These are phyloP conservation scores for Talaromyces nanjingensis DNA, from an alignment of 495 filamentous ascomycete genomes.

Conservation along the genomic window DNA sequence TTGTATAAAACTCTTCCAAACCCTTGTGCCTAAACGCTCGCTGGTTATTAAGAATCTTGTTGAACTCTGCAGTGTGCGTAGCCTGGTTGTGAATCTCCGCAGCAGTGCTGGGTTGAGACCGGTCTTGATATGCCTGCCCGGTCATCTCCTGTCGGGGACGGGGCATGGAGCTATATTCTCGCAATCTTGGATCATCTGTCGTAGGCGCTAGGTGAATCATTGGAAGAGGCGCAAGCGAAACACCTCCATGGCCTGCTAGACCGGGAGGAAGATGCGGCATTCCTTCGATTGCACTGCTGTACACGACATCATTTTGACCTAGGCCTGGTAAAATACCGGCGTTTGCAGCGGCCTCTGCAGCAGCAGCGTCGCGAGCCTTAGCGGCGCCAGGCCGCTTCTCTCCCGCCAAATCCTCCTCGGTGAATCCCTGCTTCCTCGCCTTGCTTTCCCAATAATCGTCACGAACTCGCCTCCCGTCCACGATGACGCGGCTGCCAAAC, in stretches of 20 bases:
- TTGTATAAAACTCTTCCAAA: slow-evolving; percentile 68
- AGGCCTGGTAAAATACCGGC: slow-evolving; percentile 45
- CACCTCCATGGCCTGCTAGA: slow-evolving; percentile 45
- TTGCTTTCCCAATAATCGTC: slow-evolving; percentile 99
- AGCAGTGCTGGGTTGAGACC: slow-evolving; percentile 68
- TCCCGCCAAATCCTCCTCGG: slow-evolving; percentile 90
- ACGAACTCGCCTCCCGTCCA: slow-evolving; percentile 79
- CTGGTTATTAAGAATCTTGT: slow-evolving; percentile 69
- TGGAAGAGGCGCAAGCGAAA: slow-evolving; percentile 63
- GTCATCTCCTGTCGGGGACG: slow-evolving; percentile 85
- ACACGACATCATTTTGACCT: slow-evolving; percentile 69
- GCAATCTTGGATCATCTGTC: slow-evolving; percentile 66
- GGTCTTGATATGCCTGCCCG: slow-evolving; percentile 83
- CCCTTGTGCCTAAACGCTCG: slow-evolving; percentile 68
- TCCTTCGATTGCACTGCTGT: slow-evolving; percentile 65
- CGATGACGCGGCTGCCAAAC: slow-evolving; percentile 93
- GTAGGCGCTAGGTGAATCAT: slow-evolving; percentile 78
- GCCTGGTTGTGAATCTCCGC: slow-evolving; percentile 86
- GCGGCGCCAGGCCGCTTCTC: slow-evolving; percentile 93
- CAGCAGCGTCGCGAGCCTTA: slow-evolving; percentile 78
- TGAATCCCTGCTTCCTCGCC: slow-evolving; percentile 95
- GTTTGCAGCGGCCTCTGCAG: slow-evolving; percentile 40
- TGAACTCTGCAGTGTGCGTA: slow-evolving; percentile 82
- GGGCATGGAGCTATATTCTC: slow-evolving; percentile 76
- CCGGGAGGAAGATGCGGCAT: slow-evolving; percentile 63